Evolutionary conservation across 192 early-diverging fungal genomes (phyloP).

Genomic region (Entophlyctis helioformis): DNA sequence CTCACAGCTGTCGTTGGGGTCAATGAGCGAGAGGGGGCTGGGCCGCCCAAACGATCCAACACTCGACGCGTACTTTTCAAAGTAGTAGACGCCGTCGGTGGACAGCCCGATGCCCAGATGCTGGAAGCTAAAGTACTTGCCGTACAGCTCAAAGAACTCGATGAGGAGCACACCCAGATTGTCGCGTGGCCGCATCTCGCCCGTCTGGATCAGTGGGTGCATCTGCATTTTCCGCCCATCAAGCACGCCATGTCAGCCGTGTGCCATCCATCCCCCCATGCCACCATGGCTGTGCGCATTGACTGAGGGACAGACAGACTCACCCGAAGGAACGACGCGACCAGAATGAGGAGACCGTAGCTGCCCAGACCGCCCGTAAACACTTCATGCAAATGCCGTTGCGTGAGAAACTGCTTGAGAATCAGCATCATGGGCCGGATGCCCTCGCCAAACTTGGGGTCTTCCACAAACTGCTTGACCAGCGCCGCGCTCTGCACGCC

Average conservation of each 20-base stretch:
- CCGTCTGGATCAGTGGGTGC: constrained; percentile 64
- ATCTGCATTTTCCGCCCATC: constrained; percentile 26
- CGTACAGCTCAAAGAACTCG: constrained; percentile 91
- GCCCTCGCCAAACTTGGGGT: constrained; percentile 23
- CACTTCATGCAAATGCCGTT: constrained; percentile 71
- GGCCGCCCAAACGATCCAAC: no score
- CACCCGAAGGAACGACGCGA: constrained; percentile 70
- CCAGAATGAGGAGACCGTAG: constrained; percentile 67
- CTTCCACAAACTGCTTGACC: constrained; percentile 45
- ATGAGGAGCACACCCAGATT: constrained; percentile 84
- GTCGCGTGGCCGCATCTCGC: constrained; percentile 42
- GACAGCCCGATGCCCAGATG: constrained; percentile 51
- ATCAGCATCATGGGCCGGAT: constrained; percentile 61
- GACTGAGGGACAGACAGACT: not conserved
- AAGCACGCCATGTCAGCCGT: no score
- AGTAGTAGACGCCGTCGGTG: constrained; percentile 38
- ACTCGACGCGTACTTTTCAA: constrained; percentile 17
- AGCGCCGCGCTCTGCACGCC: constrained; percentile 57
- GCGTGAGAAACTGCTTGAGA: constrained; percentile 75
- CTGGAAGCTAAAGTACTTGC: constrained; percentile 59
- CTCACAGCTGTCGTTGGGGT: no score
- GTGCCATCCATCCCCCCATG: no score
- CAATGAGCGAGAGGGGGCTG: no score
- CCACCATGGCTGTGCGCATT: not conserved
- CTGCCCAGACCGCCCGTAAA: constrained; percentile 80